Evolutionary conservation across 1,284 basidiomycete genomes (phyloP).

Genomic region (Rhodotorula sp.): DNA sequence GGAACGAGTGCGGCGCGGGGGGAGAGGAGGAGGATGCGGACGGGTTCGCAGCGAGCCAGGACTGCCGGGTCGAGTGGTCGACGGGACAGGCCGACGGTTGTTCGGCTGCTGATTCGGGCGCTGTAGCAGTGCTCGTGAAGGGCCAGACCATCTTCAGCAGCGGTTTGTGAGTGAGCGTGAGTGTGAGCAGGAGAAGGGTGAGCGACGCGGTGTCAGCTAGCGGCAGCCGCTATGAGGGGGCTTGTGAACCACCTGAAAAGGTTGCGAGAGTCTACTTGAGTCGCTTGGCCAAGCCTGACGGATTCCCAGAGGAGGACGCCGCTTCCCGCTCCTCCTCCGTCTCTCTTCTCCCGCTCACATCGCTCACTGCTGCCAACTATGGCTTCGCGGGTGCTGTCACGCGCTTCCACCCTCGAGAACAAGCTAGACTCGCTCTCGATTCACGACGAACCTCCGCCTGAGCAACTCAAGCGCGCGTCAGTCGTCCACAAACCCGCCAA

Average conservation of each 20-base stretch:
- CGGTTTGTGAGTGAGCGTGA: neutral
- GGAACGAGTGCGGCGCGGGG: slow-evolving; percentile 34
- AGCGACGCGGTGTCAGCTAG: neutral
- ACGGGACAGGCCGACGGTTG: slow-evolving; percentile 43
- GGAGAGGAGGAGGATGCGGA: slow-evolving; percentile 44
- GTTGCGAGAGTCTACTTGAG: neutral
- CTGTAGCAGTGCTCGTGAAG: slow-evolving; percentile 1
- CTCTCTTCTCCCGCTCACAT: neutral
- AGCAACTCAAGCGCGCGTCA: neutral
- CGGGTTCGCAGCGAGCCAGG: slow-evolving; percentile 46
- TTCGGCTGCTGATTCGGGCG: neutral
- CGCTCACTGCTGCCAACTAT: neutral
- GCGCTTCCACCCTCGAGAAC: slow-evolving; percentile 32
- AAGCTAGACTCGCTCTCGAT: slow-evolving; percentile 25
- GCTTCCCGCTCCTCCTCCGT: neutral
- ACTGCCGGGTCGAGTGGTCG: slow-evolving; percentile 48
- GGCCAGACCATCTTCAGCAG: slow-evolving; percentile 5
- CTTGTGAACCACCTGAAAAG: neutral
- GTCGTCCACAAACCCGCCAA: slow-evolving; percentile 3
- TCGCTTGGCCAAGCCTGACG: too few species aligned
- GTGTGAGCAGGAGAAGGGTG: neutral
- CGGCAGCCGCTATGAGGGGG: too few species aligned
- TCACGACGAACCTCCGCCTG: slow-evolving; percentile 7
- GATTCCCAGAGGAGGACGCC: neutral
- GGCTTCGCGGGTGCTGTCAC: slow-evolving; percentile 28